phyloP scores from a whole-genome alignment of 495 filamentous ascomycete genomes.

The Aspergillus haitiensis region DNA sequence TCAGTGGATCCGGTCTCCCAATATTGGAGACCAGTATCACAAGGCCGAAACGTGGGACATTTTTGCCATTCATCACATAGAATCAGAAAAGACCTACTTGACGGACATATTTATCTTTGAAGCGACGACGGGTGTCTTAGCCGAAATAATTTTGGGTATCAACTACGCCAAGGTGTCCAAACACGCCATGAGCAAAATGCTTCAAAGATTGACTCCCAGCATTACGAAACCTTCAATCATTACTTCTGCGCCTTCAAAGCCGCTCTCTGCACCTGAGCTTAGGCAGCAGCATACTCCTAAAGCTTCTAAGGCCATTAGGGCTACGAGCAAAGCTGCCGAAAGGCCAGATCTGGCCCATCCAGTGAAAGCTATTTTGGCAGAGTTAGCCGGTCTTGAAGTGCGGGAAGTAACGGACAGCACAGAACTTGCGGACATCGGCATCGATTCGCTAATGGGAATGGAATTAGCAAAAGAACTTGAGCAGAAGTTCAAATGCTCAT shows the following conservation, averaged over 20 bases:
- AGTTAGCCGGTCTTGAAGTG: slow-evolving; percentile 41
- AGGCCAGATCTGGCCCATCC: background rate
- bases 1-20: slow-evolving; percentile 43
- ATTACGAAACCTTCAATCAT: no score
- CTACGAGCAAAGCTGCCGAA: background rate
- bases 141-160: slow-evolving; percentile 50
- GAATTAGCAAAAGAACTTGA: slow-evolving; percentile 54
- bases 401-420: slow-evolving; percentile 38
- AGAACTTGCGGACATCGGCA: slow-evolving; percentile 47
- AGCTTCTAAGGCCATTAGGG: no score
- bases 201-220: slow-evolving; percentile 11
- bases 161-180: slow-evolving; percentile 43
- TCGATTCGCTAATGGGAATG: slow-evolving; percentile 56
- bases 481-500: slow-evolving; percentile 36
- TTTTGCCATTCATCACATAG: slow-evolving; percentile 34
- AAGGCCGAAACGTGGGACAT: slow-evolving; percentile 42
- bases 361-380: background rate
- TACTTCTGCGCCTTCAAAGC: background rate
- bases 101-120: slow-evolving; percentile 55
- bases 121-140: slow-evolving; percentile 32
- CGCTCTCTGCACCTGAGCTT: no score
- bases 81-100: slow-evolving; percentile 34
- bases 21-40: slow-evolving; percentile 16
- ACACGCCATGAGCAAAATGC: slow-evolving; percentile 40
- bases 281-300: no score